Evolutionary conservation across 176 grass and related monocot species (phyloP), one percentile per base, ranked within the genome.

Genomic region (Triticum dicoccoides): DNA sequence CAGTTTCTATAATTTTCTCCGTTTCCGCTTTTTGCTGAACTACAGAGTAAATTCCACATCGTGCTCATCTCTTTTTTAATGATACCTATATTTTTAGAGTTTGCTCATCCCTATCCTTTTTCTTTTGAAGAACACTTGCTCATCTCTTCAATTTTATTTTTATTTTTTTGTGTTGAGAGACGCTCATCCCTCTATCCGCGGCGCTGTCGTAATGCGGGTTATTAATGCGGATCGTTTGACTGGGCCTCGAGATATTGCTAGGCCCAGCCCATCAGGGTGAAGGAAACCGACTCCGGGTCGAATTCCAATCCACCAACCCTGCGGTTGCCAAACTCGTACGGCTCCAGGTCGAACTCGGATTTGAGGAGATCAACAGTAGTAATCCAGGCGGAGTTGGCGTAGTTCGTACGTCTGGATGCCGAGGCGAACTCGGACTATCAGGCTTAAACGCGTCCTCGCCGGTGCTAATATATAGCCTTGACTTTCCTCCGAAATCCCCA

Each of bases 341-440:
- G 68, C 56, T 47, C 69, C 82, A 4, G 1, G 13, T 47, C 25
- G 38, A 81, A 66, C 14, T 30, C 79, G 79, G 37, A 62, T 62
- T 62, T 75, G 3, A 13, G 11, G 8, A 51, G 29, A 76, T 45
- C 42, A 51, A 41, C 6, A 67, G 15, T 42, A 8, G 21, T n/a
- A 74, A 62, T 42, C 39, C 61, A 67, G 79, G 24, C 25, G 44
- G 27, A 14, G 41, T 42, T 81, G 44, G 79, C 79, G 79, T 81
- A 52, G 44, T 68, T 52, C 13, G 63, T 81, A 81, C 79, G 79
- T 23, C 45, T 41, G 41, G 63, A 68, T 47, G 63, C 79, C 79
- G 73, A 76, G 0, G 42, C 1, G 42, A 69, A 68, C 5, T 81
- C 79, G 79, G 79, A 81, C 17, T 81, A 1, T 49, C 24, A 59